Evolutionary conservation across 2,329 filamentous ascomycete genomes (phyloP), one percentile per base, ranked within the genome.

Genomic region (Fusarium sp.): DNA sequence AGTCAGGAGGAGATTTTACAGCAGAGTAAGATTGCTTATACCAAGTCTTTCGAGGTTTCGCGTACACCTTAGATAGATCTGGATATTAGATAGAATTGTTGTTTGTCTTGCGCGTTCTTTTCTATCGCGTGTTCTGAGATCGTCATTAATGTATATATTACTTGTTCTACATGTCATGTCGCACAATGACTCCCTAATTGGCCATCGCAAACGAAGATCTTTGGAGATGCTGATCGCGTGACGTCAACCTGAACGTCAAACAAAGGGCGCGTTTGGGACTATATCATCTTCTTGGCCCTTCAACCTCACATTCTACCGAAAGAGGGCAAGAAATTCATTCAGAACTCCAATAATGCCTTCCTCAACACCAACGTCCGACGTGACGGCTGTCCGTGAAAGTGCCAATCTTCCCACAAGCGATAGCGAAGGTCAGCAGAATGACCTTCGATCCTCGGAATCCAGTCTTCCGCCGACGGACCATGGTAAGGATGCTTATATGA

Each of bases 401-500:
- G 25, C 9, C 25, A 27, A 27, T 27, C 25, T 27, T 27, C 25
- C 25, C 25, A 27, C 25, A 29, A 4, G 10, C 0, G 61, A 52
- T 3, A 9, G 25, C 7, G 61, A 65, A 20, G 22, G 41, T 7
- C 32, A 32, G 18, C 25, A 51, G 18, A 4, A 60, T n/a, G 20
- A 12, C 6, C 9, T 46, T 3, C 45, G 9, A 14, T 22, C 40
- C 6, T 14, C 37, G 1, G 34, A 34, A 0, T 6, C 30, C 5
- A 27, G 65, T 4, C 56, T 79, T 9, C 76, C 77, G 7, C 76
- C 77, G 3, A 74, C 73, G 0, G 77, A 79, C 18, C 73, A 53
- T 6, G 77, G 77, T 1, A 70, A 69, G 18, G 75, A 70, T 4
- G 77, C 77, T 8, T 78, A 79, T 42, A 6, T 74, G 0, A 69